These are phyloP conservation scores for Pholiota adiposa DNA, from an alignment of 1,284 basidiomycete species.

Conservation along the genomic window DNA sequence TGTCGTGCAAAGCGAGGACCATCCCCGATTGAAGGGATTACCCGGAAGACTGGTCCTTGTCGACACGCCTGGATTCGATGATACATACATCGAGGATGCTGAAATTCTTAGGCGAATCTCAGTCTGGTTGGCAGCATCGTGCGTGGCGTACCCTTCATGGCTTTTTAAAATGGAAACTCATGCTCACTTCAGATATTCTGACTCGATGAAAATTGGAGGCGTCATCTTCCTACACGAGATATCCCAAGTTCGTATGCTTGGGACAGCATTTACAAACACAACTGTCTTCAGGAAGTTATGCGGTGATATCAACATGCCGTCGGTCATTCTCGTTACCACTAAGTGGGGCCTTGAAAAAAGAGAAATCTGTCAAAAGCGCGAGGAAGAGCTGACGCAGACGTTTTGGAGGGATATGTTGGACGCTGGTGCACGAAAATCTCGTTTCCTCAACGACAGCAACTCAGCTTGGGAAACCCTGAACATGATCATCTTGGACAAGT, in stretches of 20 bases:
- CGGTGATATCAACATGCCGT: constrained; percentile 16
- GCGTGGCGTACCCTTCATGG: background rate
- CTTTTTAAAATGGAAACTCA: background rate
- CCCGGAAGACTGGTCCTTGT: constrained; percentile 15
- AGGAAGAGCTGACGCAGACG: constrained; percentile 13
- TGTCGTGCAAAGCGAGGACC: background rate
- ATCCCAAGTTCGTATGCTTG: constrained; percentile 21
- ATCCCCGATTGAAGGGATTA: background rate
- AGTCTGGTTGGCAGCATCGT: constrained; percentile 20
- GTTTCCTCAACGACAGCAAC: constrained; percentile 3
- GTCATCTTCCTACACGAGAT: constrained; percentile 26
- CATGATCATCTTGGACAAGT: background rate
- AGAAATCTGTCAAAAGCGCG: constrained; percentile 7
- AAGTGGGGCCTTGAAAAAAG: constrained; percentile 20
- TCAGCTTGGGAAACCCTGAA: constrained; percentile 19
- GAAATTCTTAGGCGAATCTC: constrained; percentile 19
- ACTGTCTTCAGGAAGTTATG: constrained; percentile 22
- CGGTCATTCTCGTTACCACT: constrained; percentile 21
- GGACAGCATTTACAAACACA: constrained; percentile 17
- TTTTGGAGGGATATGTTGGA: constrained; percentile 22
- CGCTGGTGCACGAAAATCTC: constrained; percentile 4
- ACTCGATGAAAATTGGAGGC: constrained; percentile 13
- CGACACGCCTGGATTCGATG: constrained; percentile 27
- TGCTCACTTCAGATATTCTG: constrained; percentile 1
- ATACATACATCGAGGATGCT: constrained; percentile 13